phyloP scores from a whole-genome alignment of 2,329 filamentous ascomycete genomes.

The Thielaviopsis ethacetica region DNA sequence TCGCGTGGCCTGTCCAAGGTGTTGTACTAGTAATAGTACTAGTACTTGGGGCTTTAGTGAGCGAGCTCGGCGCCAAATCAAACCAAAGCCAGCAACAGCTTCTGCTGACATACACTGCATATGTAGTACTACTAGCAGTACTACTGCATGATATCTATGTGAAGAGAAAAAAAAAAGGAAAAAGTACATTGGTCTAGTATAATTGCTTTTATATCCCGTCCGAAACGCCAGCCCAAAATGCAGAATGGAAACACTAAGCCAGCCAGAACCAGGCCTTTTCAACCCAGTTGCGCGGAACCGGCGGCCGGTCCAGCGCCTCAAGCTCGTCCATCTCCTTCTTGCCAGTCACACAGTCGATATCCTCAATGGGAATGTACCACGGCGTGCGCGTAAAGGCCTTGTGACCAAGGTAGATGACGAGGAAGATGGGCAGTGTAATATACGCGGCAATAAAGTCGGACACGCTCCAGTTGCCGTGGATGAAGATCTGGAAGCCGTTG shows the following conservation, averaged over 20 bases:
- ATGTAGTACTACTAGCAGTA: neutral
- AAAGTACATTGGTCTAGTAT: too few species aligned
- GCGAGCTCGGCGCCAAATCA: too few species aligned
- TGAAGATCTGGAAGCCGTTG: slow-evolving; percentile 63
- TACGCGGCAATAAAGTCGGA: slow-evolving; percentile 49
- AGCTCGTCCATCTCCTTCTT: slow-evolving; percentile 47
- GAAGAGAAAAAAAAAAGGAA: neutral
- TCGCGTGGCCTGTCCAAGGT: too few species aligned
- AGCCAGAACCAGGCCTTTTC: slow-evolving; percentile 42
- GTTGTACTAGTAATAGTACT: too few species aligned
- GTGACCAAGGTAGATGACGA: slow-evolving; percentile 44
- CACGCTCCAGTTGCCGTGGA: slow-evolving; percentile 44
- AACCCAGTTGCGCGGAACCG: slow-evolving; percentile 32
- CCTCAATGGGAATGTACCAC: slow-evolving; percentile 24
- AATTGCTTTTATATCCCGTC: too few species aligned
- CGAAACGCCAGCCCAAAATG: neutral
- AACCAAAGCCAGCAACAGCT: too few species aligned
- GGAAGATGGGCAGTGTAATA: slow-evolving; percentile 45
- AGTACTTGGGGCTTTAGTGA: too few species aligned
- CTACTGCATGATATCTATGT: neutral
- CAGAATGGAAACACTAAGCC: slow-evolving; percentile 20
- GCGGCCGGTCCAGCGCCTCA: slow-evolving; percentile 29
- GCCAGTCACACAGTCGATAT: slow-evolving; percentile 41
- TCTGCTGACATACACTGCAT: too few species aligned
- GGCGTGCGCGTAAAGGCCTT: slow-evolving; percentile 32